Evolutionary conservation across 2,329 filamentous ascomycete species (phyloP).

Genomic region (Exophiala lecanii-corni): DNA sequence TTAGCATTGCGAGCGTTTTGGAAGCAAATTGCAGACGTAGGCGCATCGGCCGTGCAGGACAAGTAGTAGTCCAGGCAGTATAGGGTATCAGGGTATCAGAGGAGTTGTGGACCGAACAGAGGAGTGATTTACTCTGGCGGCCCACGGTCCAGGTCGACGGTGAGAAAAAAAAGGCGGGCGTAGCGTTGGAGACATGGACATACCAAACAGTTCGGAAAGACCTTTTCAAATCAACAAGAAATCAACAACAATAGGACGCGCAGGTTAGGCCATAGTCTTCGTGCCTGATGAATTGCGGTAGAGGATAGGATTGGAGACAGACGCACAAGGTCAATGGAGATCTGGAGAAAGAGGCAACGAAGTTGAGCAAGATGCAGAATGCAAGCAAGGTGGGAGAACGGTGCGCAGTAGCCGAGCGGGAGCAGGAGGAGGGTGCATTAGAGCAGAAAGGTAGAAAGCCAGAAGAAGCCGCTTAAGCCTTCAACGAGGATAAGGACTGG

Average conservation of each 20-base stretch:
- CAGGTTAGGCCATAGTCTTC: constrained; percentile 16
- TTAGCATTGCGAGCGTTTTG: not conserved
- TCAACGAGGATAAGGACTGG: constrained; percentile 1
- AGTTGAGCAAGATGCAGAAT: constrained; percentile 25
- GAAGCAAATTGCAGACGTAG: not conserved
- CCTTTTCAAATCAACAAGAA: constrained; percentile 14
- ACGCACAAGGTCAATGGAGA: constrained; percentile 24
- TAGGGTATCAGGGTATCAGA: too few species aligned
- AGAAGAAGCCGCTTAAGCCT: constrained; percentile 6
- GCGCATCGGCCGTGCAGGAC: not conserved
- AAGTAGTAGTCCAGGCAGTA: not conserved
- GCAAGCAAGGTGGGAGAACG: constrained; percentile 16
- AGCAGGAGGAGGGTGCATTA: constrained; percentile 24
- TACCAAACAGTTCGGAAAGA: constrained; percentile 17
- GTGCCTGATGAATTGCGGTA: not conserved
- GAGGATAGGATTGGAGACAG: constrained; percentile 14
- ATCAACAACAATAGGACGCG: constrained; percentile 15
- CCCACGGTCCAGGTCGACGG: constrained; percentile 3
- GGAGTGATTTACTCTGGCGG: constrained; percentile 4
- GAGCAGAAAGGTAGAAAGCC: constrained; percentile 17
- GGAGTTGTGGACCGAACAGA: not conserved
- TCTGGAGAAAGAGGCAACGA: constrained; percentile 24
- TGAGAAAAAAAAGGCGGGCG: too few species aligned
- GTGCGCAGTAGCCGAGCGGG: constrained; percentile 25
- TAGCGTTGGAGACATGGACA: constrained; percentile 8